phyloP scores from a whole-genome alignment of 192 early-diverging fungal genomes.

The Linnemannia hyalina region DNA sequence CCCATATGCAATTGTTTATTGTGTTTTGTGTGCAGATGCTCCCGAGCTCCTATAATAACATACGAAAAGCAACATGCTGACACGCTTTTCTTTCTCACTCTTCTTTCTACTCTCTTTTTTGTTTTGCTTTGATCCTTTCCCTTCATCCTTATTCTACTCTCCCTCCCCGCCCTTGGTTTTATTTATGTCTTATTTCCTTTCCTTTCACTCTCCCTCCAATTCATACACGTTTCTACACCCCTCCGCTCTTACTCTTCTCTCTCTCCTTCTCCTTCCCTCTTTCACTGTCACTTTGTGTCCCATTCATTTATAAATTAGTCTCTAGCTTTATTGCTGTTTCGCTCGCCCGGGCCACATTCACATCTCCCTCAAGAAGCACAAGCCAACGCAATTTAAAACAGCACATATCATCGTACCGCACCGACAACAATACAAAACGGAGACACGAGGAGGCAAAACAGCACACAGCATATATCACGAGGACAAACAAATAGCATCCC shows the following conservation, averaged over 20 bases:
- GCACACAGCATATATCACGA: background rate
- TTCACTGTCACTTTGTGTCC: background rate
- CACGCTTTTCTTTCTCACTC: background rate
- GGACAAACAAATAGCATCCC: background rate
- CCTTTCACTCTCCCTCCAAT: no score
- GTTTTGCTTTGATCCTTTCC: background rate
- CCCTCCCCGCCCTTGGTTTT: no score
- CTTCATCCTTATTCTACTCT: background rate
- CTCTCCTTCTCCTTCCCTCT: background rate
- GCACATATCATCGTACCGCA: background rate
- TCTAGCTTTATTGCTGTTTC: background rate
- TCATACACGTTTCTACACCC: background rate
- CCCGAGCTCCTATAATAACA: background rate
- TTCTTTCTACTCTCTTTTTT: no score
- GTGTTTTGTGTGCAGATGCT: background rate
- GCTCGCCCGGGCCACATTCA: constrained; percentile 1
- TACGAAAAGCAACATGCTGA: background rate
- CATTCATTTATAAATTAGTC: no score
- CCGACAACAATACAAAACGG: background rate
- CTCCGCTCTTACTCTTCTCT: background rate
- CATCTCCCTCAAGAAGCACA: background rate
- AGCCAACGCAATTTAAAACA: background rate
- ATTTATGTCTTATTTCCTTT: background rate
- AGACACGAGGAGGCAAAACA: background rate
- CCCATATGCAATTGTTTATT: background rate